Conservation (phyloP, 2,329 filamentous ascomycete genomes). For the Fonsecaea monophora region DNA sequence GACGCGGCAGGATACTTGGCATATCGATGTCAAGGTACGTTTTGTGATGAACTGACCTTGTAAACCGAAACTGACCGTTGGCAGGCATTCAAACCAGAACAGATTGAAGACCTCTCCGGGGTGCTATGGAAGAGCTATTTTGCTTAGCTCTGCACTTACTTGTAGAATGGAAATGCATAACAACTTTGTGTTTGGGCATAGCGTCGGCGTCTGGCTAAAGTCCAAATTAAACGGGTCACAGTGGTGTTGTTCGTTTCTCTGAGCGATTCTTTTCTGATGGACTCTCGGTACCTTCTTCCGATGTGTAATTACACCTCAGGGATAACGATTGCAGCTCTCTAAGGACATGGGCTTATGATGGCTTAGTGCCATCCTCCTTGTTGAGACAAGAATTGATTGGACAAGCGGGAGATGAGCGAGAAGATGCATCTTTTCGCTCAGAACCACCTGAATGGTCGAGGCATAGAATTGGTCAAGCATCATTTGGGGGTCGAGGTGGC, state of each 20-base stretch:
- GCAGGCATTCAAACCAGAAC: slow-evolving; percentile 85
- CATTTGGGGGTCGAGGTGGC: neutral
- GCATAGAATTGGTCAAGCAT: neutral
- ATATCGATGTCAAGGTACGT: slow-evolving; percentile 93
- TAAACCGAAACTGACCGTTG: slow-evolving; percentile 38
- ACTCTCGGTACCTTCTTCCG: neutral
- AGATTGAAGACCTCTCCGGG: slow-evolving; percentile 92
- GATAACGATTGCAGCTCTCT: neutral
- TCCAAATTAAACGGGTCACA: no score
- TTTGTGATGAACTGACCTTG: slow-evolving; percentile 24
- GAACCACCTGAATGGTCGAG: neutral
- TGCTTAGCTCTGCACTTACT: slow-evolving; percentile 60
- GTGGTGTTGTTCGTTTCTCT: neutral
- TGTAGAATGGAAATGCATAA: neutral
- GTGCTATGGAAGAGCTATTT: slow-evolving; percentile 99
- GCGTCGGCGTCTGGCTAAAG: slow-evolving; percentile 23
- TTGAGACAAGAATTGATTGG: neutral
- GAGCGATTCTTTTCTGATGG: neutral
- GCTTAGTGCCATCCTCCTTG: neutral
- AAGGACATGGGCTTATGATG: neutral
- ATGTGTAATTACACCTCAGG: slow-evolving; percentile 7
- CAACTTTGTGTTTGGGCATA: slow-evolving; percentile 20
- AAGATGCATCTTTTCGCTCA: neutral
- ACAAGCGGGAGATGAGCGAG: neutral
- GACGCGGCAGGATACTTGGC: slow-evolving; percentile 98